A percentile compares a stretch with the other conserved stretches of the same genome.
Conservation (phyloP, 306 rosid genomes). For the Quercus parvula region DNA sequence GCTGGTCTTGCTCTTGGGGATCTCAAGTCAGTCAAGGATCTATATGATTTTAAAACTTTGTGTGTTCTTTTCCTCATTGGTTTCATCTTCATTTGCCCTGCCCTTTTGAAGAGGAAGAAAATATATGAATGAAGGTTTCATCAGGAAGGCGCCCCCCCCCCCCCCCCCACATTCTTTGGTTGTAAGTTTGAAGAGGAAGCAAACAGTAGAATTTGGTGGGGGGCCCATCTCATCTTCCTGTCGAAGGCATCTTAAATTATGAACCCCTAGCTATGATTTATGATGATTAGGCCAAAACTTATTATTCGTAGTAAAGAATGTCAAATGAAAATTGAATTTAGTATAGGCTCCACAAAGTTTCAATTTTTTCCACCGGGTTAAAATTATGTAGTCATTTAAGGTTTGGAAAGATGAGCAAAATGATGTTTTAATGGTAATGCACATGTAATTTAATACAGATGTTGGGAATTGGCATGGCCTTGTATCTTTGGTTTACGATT, state of each 20-base stretch:
- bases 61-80: slow-evolving; percentile 88
- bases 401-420: slow-evolving; percentile 17
- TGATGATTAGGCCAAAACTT: slow-evolving; percentile 1
- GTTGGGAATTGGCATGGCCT: slow-evolving; percentile 11
- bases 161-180: neutral
- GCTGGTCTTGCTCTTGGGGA: slow-evolving; percentile 99
- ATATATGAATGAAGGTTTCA: slow-evolving; percentile 63
- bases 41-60: slow-evolving; percentile 84
- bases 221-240: neutral
- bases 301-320: slow-evolving; percentile 19
- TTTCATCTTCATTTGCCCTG: slow-evolving; percentile 64
- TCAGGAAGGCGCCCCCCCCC: neutral
- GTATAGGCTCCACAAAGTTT: slow-evolving; percentile 31
- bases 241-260: slow-evolving; percentile 23
- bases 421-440: slow-evolving; percentile 14
- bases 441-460: slow-evolving; percentile 11
- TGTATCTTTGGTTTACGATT: slow-evolving; percentile 30
- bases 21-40: slow-evolving; percentile 90
- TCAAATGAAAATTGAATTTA: slow-evolving; percentile 9
- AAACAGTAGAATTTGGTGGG: neutral
- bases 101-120: slow-evolving; percentile 84
- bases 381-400: slow-evolving; percentile 21
- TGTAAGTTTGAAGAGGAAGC: neutral
- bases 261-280: slow-evolving; percentile 1
- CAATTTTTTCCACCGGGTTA: slow-evolving; percentile 13